Percentiles rank a stretch among this genome's conserved stretches.
These are phyloP conservation scores for Diplodia corticola DNA, from an alignment of 2,329 filamentous ascomycete species.

Conservation along the genomic window DNA sequence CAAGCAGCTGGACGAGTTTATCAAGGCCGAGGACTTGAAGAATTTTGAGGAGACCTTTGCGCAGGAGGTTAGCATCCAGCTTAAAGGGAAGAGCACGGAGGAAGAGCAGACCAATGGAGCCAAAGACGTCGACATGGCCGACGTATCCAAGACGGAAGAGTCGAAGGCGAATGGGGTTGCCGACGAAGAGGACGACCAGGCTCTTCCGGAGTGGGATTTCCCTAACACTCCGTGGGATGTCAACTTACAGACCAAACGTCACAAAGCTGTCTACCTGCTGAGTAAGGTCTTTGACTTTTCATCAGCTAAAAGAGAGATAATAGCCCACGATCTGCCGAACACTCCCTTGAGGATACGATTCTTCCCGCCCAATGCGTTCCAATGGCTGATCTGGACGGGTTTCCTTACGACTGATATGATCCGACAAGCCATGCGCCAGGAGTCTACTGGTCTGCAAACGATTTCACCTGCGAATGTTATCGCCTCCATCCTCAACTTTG, in stretches of 20 bases:
- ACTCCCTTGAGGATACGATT: conserved; percentile 32
- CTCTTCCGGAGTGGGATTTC: conserved; percentile 51
- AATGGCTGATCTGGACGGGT: conserved; percentile 61
- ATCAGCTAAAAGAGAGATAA: conserved; percentile 25
- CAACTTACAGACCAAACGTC: conserved; percentile 61
- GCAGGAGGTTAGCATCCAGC: conserved; percentile 39
- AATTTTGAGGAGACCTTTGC: conserved; percentile 45
- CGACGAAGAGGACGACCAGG: conserved; percentile 6
- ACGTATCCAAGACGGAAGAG: neutral
- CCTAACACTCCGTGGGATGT: conserved; percentile 34
- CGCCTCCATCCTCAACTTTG: conserved; percentile 62
- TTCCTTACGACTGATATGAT: conserved; percentile 48
- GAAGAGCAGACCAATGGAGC: conserved; percentile 5
- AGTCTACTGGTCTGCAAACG: conserved; percentile 42
- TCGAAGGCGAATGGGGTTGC: conserved; percentile 12
- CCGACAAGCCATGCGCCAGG: conserved; percentile 42
- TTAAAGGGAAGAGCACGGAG: conserved; percentile 21
- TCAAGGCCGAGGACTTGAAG: conserved; percentile 29
- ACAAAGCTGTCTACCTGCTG: conserved; percentile 61
- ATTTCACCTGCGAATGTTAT: conserved; percentile 63
- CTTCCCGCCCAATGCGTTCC: conserved; percentile 55
- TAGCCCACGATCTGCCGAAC: conserved; percentile 30
- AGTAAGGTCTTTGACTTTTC: conserved; percentile 49
- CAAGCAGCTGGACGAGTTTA: conserved; percentile 40
- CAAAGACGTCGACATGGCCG: neutral